Evolutionary conservation across 73 alveolate genomes (phyloP).

Genomic region (Paramecium pentaurelia): DNA sequence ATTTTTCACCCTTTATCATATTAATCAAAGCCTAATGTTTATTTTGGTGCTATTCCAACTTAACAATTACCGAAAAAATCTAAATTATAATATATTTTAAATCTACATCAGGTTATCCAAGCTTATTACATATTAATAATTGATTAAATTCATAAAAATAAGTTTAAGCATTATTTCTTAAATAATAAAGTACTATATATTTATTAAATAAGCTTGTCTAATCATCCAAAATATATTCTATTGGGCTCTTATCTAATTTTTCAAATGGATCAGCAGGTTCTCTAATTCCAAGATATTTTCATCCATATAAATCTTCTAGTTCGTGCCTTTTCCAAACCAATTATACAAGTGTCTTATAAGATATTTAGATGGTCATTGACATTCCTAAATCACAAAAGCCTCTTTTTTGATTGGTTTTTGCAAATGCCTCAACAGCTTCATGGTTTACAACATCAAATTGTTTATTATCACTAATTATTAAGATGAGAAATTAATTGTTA

Average conservation of each 20-base stretch:
- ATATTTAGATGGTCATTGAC: not conserved
- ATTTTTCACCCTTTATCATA: not conserved
- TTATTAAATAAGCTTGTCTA: not conserved
- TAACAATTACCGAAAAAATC: slow-evolving; percentile 14
- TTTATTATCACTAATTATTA: not conserved
- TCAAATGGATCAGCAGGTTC: slow-evolving; percentile 47
- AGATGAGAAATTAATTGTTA: not conserved
- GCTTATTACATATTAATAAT: not conserved
- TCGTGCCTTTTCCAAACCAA: not conserved
- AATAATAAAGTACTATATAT: slow-evolving; percentile 16
- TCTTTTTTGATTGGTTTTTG: not conserved
- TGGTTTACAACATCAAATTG: not conserved
- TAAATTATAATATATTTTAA: not conserved
- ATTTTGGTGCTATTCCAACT: not conserved
- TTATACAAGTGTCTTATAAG: not conserved
- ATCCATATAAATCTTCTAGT: not conserved
- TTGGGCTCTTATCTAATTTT: not conserved
- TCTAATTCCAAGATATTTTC: not conserved
- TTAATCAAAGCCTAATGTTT: not conserved
- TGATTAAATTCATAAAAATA: not conserved
- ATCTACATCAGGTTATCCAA: not conserved
- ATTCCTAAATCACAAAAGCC: not conserved
- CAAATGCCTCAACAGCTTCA: not conserved
- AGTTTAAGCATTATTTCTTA: not conserved
- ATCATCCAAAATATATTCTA: not conserved